Base-by-base conservation (phyloP, 2,329 filamentous ascomycete genomes). In the Epichloe coenophiala region DNA sequence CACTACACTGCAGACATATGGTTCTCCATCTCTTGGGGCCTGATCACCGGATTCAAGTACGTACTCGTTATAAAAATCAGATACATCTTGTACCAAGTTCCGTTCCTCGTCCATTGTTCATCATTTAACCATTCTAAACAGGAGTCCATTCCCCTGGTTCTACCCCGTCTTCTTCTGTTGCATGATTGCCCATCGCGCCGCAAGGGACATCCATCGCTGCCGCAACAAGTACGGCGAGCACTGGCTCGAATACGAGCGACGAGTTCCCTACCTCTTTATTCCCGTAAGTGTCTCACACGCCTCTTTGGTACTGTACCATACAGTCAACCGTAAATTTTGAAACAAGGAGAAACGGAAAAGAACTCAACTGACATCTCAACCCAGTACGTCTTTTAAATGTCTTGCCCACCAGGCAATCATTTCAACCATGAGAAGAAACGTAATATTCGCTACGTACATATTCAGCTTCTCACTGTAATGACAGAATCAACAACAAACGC, bases 61-160 rank as follows among this genome's bases (percentile, higher is more conserved):
- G 61, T 58, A 3, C 2, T 17, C 3, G 2, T 17, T 8, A 8
- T 19, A 5, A 3, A 17, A 7, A 36, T 37, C n/a, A 7, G 7
- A 27, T 15, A 17, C 13, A 5, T 13, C 35, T 31, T 23, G 38
- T 5, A 5, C 15, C 5, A 5, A 36, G 11, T 3, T 8, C 9
- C 13, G 9, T 41, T 23, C 13, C 4, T 31, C 31, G 27, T 31
- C 27, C 27, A 31, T 31, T 31, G 1, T 9, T 13, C 6, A 17
- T 33, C 6, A 19, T n/a, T 55, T 59, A 47, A 58, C 38, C 15
- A 27, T 17, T 36, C 21, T 2, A n/a, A 42, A 21, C 39, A 66
- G 64, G 59, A 88, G 83, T 60, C 86, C 87, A 0, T 91, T 94
- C 68, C 88, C 88, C 0, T 95, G 88, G 87, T 94, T 95, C 68